Evolutionary conservation across 2,329 filamentous ascomycete species (phyloP).

Genomic region (Calonectria pseudoturangicola): DNA sequence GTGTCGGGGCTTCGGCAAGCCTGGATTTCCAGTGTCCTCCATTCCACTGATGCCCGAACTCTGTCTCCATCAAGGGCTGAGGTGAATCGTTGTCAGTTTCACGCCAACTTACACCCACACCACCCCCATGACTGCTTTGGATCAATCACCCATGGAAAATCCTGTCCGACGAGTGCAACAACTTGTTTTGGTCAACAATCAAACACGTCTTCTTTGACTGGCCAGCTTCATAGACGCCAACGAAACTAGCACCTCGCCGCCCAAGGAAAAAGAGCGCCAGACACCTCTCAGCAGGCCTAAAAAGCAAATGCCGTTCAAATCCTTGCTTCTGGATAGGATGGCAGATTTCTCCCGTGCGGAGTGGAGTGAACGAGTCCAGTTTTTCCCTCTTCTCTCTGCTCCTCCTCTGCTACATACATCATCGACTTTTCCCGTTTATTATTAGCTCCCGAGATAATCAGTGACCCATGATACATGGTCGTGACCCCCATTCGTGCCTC

Average conservation of each 20-base stretch:
- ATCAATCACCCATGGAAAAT: neutral
- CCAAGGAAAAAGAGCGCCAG: neutral
- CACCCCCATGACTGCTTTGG: conserved; percentile 1
- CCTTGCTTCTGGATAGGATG: conserved; percentile 17
- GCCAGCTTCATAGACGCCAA: conserved; percentile 4
- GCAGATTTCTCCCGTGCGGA: conserved; percentile 3
- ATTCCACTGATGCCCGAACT: neutral
- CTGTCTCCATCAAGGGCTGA: neutral
- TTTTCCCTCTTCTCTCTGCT: conserved; percentile 19
- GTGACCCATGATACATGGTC: conserved; percentile 40
- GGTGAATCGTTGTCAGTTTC: conserved; percentile 19
- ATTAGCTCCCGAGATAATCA: conserved; percentile 38
- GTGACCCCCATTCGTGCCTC: conserved; percentile 51
- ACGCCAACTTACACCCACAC: conserved; percentile 21
- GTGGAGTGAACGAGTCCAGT: conserved; percentile 1
- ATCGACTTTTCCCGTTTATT: conserved; percentile 22
- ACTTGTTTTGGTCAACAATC: conserved; percentile 19
- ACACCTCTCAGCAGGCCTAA: neutral
- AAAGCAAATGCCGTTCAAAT: conserved; percentile 28
- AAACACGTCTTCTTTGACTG: neutral
- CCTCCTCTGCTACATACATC: conserved; percentile 1
- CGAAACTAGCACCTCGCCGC: neutral
- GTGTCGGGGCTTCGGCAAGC: neutral
- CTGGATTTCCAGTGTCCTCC: neutral
- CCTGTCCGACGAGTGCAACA: neutral